A percentile compares a stretch with the other conserved stretches of the same genome.
Evolutionary conservation across 2,329 filamentous ascomycete species (phyloP).

Genomic region (Phialemonium atrogriseum): DNA sequence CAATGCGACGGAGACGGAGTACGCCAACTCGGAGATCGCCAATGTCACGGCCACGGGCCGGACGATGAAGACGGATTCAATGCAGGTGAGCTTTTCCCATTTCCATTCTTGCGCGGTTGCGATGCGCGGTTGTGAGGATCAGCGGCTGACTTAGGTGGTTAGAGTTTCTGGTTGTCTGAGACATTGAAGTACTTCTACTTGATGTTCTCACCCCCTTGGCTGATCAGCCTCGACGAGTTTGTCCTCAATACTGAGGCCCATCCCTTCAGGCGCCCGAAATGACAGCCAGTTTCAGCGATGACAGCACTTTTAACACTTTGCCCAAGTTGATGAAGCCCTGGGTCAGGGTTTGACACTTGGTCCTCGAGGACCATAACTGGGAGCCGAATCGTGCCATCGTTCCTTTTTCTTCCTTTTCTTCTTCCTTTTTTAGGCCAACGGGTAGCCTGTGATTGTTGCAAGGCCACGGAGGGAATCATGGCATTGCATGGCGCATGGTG

Average conservation of each 20-base stretch:
- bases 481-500: too few species aligned
- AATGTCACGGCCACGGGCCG: conserved; percentile 35
- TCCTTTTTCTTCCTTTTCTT: too few species aligned
- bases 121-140: not conserved
- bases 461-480: too few species aligned
- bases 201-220: conserved; percentile 54
- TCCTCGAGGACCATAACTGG: too few species aligned
- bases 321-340: too few species aligned
- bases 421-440: too few species aligned
- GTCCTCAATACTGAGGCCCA: conserved; percentile 51
- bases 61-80: conserved; percentile 26
- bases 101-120: not conserved
- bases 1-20: conserved; percentile 32
- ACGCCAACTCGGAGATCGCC: conserved; percentile 35
- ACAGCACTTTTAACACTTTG: too few species aligned
- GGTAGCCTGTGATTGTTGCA: too few species aligned
- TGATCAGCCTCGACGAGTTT: conserved; percentile 59
- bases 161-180: conserved; percentile 62
- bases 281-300: too few species aligned
- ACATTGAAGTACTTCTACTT: conserved; percentile 69
- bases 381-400: too few species aligned
- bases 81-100: conserved; percentile 22
- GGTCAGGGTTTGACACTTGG: too few species aligned
- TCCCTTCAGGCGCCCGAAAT: conserved; percentile 20
- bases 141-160: not conserved